Percentiles rank a stretch among this genome's conserved stretches.
phyloP scores from a whole-genome alignment of 192 early-diverging fungal species.

The Coemansia sp. region DNA sequence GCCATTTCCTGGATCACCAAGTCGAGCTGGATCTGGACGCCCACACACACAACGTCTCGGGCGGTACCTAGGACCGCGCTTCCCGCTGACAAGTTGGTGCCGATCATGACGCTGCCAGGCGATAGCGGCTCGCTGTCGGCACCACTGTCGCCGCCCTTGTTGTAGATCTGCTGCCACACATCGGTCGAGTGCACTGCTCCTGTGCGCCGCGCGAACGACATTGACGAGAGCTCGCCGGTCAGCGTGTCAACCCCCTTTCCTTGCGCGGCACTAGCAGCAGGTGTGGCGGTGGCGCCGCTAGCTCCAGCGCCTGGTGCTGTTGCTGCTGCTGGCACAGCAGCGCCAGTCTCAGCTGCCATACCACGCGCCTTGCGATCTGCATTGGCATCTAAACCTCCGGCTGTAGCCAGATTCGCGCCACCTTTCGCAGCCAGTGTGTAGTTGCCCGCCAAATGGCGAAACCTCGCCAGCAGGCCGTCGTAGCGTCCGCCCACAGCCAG shows the following conservation, averaged over 20 bases:
- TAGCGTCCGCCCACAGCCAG: slow-evolving; percentile 75
- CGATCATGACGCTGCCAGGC: slow-evolving; percentile 15
- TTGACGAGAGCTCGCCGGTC: slow-evolving; percentile 5
- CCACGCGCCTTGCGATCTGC: slow-evolving; percentile 20
- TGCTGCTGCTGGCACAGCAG: not conserved
- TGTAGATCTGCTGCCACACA: slow-evolving; percentile 46
- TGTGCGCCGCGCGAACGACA: slow-evolving; percentile 34
- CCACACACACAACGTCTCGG: slow-evolving; percentile 64
- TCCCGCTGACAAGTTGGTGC: slow-evolving; percentile 42
- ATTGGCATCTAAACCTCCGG: too few species aligned
- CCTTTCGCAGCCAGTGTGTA: not conserved
- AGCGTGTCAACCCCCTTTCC: not conserved
- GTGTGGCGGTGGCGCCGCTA: not conserved
- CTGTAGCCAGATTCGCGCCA: not conserved
- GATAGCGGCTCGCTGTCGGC: not conserved
- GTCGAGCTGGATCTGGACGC: slow-evolving; percentile 83
- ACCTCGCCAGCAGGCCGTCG: slow-evolving; percentile 61
- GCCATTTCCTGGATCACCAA: slow-evolving; percentile 68
- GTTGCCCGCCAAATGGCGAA: slow-evolving; percentile 57
- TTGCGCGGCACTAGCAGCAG: not conserved
- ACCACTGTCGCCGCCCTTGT: slow-evolving; percentile 6
- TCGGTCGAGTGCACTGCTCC: slow-evolving; percentile 39
- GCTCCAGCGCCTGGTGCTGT: not conserved
- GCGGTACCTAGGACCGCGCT: slow-evolving; percentile 43
- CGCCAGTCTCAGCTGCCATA: not conserved